Evolutionary conservation across 129 eudicot species (phyloP).

Genomic region (Chrysanthemum lavandulifolium): DNA sequence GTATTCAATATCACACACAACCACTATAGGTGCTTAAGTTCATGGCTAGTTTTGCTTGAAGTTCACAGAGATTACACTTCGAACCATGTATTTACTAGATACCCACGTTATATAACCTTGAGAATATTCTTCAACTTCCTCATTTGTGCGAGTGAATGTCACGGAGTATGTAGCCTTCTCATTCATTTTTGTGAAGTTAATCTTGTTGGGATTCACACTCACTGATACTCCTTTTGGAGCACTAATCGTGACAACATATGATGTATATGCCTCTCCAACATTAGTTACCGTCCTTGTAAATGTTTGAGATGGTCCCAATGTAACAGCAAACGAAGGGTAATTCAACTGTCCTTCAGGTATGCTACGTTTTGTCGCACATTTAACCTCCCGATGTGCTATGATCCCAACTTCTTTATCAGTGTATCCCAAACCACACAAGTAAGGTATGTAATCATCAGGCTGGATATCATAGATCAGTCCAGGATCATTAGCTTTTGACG

Average conservation of each 20-base stretch:
- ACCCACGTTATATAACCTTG: constrained; percentile 40
- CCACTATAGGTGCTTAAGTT: background rate
- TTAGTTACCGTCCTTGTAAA: constrained; percentile 42
- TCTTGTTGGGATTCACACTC: constrained; percentile 27
- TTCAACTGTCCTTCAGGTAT: constrained; percentile 26
- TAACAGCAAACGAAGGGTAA: constrained; percentile 22
- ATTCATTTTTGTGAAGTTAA: constrained; percentile 24
- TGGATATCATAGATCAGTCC: constrained; percentile 34
- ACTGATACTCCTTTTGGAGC: constrained; percentile 41
- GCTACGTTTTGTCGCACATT: constrained; percentile 19
- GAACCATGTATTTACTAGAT: constrained; percentile 22
- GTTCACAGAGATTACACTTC: constrained; percentile 29
- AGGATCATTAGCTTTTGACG: constrained; percentile 33
- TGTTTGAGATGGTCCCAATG: constrained; percentile 32
- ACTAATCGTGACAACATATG: constrained; percentile 24
- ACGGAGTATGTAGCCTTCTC: constrained; percentile 32
- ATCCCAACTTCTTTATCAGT: constrained; percentile 27
- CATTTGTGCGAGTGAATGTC: constrained; percentile 17
- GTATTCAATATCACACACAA: background rate
- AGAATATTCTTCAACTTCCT: constrained; percentile 8
- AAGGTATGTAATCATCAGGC: constrained; percentile 31
- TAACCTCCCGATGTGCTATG: constrained; percentile 14
- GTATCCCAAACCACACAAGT: constrained; percentile 30
- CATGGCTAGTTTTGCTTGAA: constrained; percentile 2
- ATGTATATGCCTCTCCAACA: constrained; percentile 26